These are phyloP conservation scores for Leccinum rimulosum DNA, from an alignment of 768 basidiomycete genomes.

Conservation along the genomic window DNA sequence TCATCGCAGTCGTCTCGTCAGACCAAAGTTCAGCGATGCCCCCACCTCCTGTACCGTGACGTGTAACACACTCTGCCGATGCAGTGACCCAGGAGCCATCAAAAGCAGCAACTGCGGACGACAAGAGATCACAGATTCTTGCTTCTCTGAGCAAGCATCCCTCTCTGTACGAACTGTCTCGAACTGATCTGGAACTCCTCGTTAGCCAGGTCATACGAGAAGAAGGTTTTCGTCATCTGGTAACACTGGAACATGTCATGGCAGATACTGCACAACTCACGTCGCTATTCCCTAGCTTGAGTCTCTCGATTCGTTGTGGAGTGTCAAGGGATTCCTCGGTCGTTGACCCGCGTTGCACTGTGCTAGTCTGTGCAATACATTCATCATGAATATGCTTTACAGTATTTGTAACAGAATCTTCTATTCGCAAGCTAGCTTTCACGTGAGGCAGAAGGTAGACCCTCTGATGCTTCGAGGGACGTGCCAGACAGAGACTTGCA, in stretches of 20 bases:
- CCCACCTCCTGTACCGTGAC: conserved; percentile 31
- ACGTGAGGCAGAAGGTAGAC: neutral
- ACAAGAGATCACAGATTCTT: conserved; percentile 27
- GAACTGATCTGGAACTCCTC: conserved; percentile 50
- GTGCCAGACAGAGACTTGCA: conserved; percentile 51
- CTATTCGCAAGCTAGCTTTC: neutral
- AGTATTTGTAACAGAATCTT: neutral
- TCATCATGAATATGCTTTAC: conserved; percentile 1
- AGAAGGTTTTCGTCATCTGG: conserved; percentile 77
- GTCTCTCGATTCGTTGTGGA: conserved; percentile 53
- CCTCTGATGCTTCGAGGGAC: conserved; percentile 35
- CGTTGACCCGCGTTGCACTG: conserved; percentile 9
- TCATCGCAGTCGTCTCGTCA: conserved; percentile 33
- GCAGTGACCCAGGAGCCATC: conserved; percentile 7
- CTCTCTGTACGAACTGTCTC: conserved; percentile 53
- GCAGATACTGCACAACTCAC: conserved; percentile 11
- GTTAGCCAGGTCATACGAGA: conserved; percentile 65
- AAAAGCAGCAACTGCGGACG: conserved; percentile 2
- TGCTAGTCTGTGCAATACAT: neutral
- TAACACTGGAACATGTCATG: conserved; percentile 30
- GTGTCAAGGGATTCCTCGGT: conserved; percentile 39
- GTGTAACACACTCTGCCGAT: conserved; percentile 7
- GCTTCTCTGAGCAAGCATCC: conserved; percentile 43
- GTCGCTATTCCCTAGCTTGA: conserved; percentile 43
- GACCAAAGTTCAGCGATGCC: conserved; percentile 25